phyloP scores from a whole-genome alignment of 2,329 filamentous ascomycete genomes.

The Fusarium protoensiforme region DNA sequence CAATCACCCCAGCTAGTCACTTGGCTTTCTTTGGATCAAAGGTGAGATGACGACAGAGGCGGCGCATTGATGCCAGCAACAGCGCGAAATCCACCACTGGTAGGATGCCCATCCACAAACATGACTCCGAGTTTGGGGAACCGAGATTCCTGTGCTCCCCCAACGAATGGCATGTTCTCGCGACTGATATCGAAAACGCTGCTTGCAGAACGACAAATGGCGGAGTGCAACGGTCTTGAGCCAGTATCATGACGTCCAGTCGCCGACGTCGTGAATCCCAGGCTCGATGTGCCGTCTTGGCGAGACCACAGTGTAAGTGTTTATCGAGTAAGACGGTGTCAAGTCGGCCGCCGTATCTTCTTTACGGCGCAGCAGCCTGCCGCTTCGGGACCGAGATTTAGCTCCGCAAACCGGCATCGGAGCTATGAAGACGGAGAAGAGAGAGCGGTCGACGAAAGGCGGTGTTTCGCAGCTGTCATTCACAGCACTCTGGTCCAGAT shows the following conservation, averaged over 20 bases:
- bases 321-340: not conserved
- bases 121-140: not conserved
- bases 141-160: not conserved
- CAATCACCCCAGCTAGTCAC: constrained; percentile 1
- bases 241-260: not conserved
- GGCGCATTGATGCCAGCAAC: constrained; percentile 9
- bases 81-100: not conserved
- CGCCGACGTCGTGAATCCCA: constrained; percentile 1
- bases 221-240: not conserved
- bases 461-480: not conserved
- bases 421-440: not conserved
- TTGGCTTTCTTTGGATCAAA: not conserved
- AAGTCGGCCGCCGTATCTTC: constrained; percentile 7
- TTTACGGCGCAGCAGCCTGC: not conserved
- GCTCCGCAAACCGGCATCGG: constrained; percentile 7
- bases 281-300: constrained; percentile 6
- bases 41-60: constrained; percentile 16
- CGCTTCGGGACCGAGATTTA: not conserved
- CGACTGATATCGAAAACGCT: not conserved
- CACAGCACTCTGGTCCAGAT: not conserved
- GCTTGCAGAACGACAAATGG: not conserved
- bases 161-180: not conserved
- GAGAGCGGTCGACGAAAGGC: not conserved
- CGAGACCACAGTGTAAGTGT: not conserved
- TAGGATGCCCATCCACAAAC: not conserved